Evolutionary conservation across 768 basidiomycete genomes (phyloP).

Genomic region (Suillus paluster): DNA sequence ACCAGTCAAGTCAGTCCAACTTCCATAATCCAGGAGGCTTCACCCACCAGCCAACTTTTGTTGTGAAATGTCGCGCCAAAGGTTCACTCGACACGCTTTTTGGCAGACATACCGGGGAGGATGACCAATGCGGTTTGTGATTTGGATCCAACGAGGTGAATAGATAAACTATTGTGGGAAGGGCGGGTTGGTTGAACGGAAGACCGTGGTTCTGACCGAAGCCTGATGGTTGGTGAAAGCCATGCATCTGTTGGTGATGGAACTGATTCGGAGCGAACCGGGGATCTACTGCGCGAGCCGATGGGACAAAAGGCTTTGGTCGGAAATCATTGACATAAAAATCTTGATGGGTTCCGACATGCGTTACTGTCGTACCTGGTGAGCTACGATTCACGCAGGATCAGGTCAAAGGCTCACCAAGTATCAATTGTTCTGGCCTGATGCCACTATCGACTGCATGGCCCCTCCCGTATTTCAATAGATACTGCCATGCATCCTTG

Average conservation of each 20-base stretch:
- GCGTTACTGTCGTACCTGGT: slow-evolving; percentile 38
- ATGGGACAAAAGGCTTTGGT: slow-evolving; percentile 20
- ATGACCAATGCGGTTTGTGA: slow-evolving; percentile 45
- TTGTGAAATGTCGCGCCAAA: slow-evolving; percentile 32
- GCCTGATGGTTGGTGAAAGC: slow-evolving; percentile 17
- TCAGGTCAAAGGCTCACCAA: slow-evolving; percentile 36
- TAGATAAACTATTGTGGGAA: slow-evolving; percentile 47
- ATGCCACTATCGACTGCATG: slow-evolving; percentile 38
- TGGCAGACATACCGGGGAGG: slow-evolving; percentile 32
- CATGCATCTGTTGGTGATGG: slow-evolving; percentile 20
- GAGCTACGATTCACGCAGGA: not conserved
- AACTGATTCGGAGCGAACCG: slow-evolving; percentile 15
- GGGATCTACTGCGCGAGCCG: slow-evolving; percentile 3
- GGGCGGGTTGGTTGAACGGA: slow-evolving; percentile 25
- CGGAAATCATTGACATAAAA: slow-evolving; percentile 44
- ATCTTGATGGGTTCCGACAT: slow-evolving; percentile 44
- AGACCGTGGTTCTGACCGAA: slow-evolving; percentile 17
- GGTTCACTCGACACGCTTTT: slow-evolving; percentile 21
- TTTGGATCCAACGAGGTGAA: slow-evolving; percentile 42
- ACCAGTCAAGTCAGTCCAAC: not conserved
- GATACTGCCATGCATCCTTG: slow-evolving; percentile 44
- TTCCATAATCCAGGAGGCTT: not conserved
- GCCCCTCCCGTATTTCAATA: slow-evolving; percentile 36
- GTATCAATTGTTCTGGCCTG: slow-evolving; percentile 46
- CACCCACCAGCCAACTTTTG: slow-evolving; percentile 35